phyloP scores from a whole-genome alignment of 352 stramenopile genomes.

The Pythium grandisporangium region DNA sequence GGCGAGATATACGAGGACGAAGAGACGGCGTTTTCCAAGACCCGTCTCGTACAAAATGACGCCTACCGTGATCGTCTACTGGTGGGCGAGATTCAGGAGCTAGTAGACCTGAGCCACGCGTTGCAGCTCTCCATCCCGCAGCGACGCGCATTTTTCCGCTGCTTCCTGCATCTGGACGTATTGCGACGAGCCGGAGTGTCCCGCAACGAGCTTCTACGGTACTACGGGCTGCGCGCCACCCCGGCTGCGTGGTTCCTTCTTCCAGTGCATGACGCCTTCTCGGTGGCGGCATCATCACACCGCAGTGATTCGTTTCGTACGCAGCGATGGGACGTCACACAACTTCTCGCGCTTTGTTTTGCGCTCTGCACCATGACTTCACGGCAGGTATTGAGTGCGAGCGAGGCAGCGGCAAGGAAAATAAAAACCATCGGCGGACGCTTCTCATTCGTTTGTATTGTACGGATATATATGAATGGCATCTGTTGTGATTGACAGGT shows the following conservation, averaged over 20 bases:
- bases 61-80: conserved; percentile 54
- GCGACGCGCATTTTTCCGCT: conserved; percentile 50
- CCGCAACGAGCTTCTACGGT: conserved; percentile 39
- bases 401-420: neutral
- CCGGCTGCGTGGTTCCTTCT: conserved; percentile 24
- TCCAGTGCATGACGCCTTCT: conserved; percentile 11
- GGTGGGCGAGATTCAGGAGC: conserved; percentile 42
- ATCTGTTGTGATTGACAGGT: no score
- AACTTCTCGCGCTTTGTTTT: conserved; percentile 41
- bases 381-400: conserved; percentile 9
- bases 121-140: conserved; percentile 37
- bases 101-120: conserved; percentile 44
- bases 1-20: conserved; percentile 40
- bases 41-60: conserved; percentile 42
- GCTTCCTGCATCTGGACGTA: conserved; percentile 51
- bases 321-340: conserved; percentile 48
- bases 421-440: neutral
- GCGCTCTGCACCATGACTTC: conserved; percentile 45
- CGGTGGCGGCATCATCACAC: conserved; percentile 18
- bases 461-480: no score
- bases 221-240: conserved; percentile 33
- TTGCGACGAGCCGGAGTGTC: conserved; percentile 42
- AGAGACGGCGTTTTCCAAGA: conserved; percentile 26
- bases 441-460: no score
- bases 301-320: conserved; percentile 15